Percentiles rank a stretch among this genome's conserved stretches.
Conservation (phyloP, 192 early-diverging fungal species). For the Chytriomyces sp. region DNA sequence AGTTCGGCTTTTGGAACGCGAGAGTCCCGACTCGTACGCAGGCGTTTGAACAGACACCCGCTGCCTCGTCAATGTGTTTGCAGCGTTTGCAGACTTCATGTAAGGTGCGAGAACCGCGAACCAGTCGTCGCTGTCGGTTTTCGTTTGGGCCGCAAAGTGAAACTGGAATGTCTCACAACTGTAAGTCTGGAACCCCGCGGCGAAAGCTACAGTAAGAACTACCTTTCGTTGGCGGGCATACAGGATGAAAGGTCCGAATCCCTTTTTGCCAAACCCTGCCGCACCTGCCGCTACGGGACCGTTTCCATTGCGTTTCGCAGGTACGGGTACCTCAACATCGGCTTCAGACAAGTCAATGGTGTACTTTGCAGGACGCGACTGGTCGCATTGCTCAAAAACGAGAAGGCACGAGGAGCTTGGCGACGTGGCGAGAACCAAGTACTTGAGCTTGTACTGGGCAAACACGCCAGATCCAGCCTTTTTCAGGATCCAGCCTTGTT, state of each 20-base stretch:
- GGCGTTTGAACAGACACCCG: neutral
- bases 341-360: conserved; percentile 38
- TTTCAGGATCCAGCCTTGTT: conserved; percentile 58
- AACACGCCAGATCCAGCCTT: conserved; percentile 49
- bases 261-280: conserved; percentile 31
- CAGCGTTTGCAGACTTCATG: neutral
- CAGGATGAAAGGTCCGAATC: conserved; percentile 34
- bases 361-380: conserved; percentile 53
- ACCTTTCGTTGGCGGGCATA: conserved; percentile 38
- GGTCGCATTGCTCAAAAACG: conserved; percentile 50
- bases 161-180: conserved; percentile 31
- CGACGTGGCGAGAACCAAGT: conserved; percentile 39
- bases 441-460: conserved; percentile 51
- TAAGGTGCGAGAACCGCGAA: conserved; percentile 33
- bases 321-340: conserved; percentile 22
- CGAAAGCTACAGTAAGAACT: neutral
- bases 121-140: conserved; percentile 52
- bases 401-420: conserved; percentile 7
- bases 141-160: conserved; percentile 50
- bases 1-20: neutral
- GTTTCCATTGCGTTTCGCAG: neutral
- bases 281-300: conserved; percentile 4
- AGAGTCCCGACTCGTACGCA: neutral
- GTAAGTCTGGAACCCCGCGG: neutral
- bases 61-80: neutral